These are phyloP conservation scores for Seiridium unicorne DNA, from an alignment of 2,329 filamentous ascomycete species.

Conservation along the genomic window DNA sequence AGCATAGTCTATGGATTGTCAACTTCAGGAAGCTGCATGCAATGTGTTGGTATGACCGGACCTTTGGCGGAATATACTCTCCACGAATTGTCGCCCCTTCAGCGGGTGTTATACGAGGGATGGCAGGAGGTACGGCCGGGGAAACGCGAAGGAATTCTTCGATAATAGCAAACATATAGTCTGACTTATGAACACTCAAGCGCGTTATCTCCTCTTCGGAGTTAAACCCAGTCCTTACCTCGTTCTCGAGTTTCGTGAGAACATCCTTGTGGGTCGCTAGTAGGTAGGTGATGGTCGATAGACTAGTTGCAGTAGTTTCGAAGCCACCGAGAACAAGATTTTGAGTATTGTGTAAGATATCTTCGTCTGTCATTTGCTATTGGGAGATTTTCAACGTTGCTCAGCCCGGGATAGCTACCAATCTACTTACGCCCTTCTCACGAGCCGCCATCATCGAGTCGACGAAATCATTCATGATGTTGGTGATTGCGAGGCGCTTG, in stretches of 20 bases:
- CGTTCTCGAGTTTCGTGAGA: background rate
- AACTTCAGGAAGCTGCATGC: background rate
- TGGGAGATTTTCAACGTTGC: background rate
- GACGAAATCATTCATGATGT: background rate
- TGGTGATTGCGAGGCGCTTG: background rate
- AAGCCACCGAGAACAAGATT: background rate
- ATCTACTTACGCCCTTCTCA: background rate
- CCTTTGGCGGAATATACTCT: background rate
- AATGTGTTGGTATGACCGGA: background rate
- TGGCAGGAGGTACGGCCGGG: background rate
- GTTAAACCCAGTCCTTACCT: background rate
- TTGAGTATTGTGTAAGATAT: background rate
- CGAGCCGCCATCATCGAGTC: background rate
- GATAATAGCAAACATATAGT: background rate
- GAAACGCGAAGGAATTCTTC: background rate
- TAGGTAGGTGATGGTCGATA: background rate
- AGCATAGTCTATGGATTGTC: background rate
- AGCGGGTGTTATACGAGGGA: background rate
- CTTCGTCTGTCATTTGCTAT: background rate
- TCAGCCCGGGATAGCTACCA: background rate
- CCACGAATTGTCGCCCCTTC: background rate
- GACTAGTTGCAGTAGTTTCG: background rate
- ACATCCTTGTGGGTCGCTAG: background rate
- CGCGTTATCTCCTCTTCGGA: background rate
- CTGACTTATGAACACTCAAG: background rate